Evolutionary conservation across 306 rosid genomes (phyloP), one percentile per base, ranked within the genome.

Genomic region (Echinosophora koreensis): DNA sequence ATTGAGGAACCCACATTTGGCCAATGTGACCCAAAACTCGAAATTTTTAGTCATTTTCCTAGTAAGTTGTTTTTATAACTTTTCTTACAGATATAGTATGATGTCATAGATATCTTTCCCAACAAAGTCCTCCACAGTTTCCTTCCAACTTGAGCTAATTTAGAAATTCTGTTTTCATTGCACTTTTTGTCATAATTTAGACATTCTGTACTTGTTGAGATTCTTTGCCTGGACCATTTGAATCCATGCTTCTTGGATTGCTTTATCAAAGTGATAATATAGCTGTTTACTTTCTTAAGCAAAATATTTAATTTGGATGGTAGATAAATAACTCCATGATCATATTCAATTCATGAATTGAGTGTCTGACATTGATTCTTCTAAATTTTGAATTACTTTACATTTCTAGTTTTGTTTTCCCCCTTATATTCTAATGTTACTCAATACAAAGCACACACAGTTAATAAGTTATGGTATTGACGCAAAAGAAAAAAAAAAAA

Each of bases 1-100:
- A 35, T 62, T 35, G 47, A n/a, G 68, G 68, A 62, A 62, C 47
- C 68, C 2, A 7, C 22, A n/a, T 62, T 62, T 62, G 47, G 35
- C 44, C 68, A 62, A 15, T 2, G 12, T 2, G 28, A 62, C 35
- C 47, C 47, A 35, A 62, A 62, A 6, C 68, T 62, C 47, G n/a
- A 18, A 5, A 59, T 59, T 58, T 27, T 58, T 4, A 13, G 4
- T 28, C 4, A 58, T 28, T 10, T 27, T 58, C n/a, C 64, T 27
- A 32, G 64, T 58, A n/a, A 58, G 64, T 58, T 57, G 62, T 22
- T 57, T 57, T 27, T 22, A 9, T 27, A 1, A 57, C 32, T 47
- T 13, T 13, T 47, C 62, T 56, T 56, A 9, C 62, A 22, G 62
- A 13, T 9, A 34, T 55, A 56, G 62, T 22, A 56, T 13, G 32